phyloP scores from a whole-genome alignment of 2,329 filamentous ascomycete species.

The Cercospora berteroae region DNA sequence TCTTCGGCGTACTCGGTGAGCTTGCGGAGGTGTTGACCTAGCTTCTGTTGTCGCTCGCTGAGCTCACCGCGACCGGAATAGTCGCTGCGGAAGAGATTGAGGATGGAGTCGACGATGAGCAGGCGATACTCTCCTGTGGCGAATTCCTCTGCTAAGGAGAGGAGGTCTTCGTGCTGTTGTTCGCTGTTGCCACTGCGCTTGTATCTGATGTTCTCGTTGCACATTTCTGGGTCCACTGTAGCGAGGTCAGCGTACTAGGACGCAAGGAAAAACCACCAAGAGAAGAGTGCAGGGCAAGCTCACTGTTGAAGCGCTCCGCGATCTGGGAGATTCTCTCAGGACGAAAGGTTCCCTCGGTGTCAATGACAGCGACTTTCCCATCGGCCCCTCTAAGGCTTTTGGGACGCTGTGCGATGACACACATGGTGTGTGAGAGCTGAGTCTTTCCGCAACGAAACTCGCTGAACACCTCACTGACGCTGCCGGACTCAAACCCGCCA shows the following conservation, averaged over 20 bases:
- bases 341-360: slow-evolving; percentile 65
- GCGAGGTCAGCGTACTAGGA: slow-evolving; percentile 3
- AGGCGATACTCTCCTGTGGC: slow-evolving; percentile 63
- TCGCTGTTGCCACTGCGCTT: slow-evolving; percentile 65
- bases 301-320: slow-evolving; percentile 61
- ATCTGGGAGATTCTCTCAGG: slow-evolving; percentile 67
- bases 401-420: slow-evolving; percentile 58
- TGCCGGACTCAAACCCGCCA: slow-evolving; percentile 68
- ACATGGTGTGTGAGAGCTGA: slow-evolving; percentile 67
- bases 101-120: slow-evolving; percentile 67
- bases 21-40: slow-evolving; percentile 64
- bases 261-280: not conserved
- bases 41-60: slow-evolving; percentile 66
- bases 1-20: slow-evolving; percentile 67
- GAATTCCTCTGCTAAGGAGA: slow-evolving; percentile 61
- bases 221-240: slow-evolving; percentile 54
- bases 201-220: slow-evolving; percentile 67
- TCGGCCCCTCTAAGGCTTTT: slow-evolving; percentile 63
- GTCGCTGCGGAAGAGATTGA: slow-evolving; percentile 67
- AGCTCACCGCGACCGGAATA: slow-evolving; percentile 66
- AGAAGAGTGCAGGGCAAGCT: not conserved
- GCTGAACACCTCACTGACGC: slow-evolving; percentile 64
- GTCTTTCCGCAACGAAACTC: slow-evolving; percentile 68
- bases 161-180: slow-evolving; percentile 63
- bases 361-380: slow-evolving; percentile 68